A percentile compares a stretch with the other conserved stretches of the same genome.
Evolutionary conservation across 2,329 filamentous ascomycete genomes (phyloP).

Genomic region (Colletotrichum karsti): DNA sequence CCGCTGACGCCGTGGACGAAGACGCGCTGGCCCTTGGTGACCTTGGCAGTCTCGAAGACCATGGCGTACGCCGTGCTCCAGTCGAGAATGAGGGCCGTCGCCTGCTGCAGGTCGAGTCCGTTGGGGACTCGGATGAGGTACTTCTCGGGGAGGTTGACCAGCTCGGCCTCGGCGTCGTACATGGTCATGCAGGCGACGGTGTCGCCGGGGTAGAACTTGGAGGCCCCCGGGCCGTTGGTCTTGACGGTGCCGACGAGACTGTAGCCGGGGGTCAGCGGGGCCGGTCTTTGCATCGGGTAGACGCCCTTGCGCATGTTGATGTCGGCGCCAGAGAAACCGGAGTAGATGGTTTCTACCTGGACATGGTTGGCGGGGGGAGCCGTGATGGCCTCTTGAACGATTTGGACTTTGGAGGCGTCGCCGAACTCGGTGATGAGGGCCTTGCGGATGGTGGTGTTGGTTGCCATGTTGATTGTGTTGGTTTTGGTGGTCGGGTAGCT

Average conservation of each 20-base stretch:
- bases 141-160: conserved; percentile 55
- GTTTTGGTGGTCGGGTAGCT: neutral
- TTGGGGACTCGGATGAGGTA: conserved; percentile 52
- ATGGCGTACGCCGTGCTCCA: conserved; percentile 53
- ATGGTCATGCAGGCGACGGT: conserved; percentile 45
- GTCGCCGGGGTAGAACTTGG: conserved; percentile 41
- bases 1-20: conserved; percentile 61
- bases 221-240: conserved; percentile 43
- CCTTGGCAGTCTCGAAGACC: conserved; percentile 46
- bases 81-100: conserved; percentile 50
- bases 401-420: conserved; percentile 44
- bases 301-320: conserved; percentile 57
- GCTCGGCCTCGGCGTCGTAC: conserved; percentile 53
- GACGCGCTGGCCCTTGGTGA: conserved; percentile 52
- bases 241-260: conserved; percentile 53
- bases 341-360: conserved; percentile 55
- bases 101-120: conserved; percentile 49
- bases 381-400: conserved; percentile 43
- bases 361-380: conserved; percentile 52
- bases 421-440: conserved; percentile 53
- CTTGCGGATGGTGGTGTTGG: conserved; percentile 49
- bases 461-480: conserved; percentile 3
- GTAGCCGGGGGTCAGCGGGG: conserved; percentile 59
- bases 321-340: conserved; percentile 56
- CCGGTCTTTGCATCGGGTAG: conserved; percentile 54